Evolutionary conservation across 805 yeast genomes (phyloP).

Genomic region (Pichia cabralensis): DNA sequence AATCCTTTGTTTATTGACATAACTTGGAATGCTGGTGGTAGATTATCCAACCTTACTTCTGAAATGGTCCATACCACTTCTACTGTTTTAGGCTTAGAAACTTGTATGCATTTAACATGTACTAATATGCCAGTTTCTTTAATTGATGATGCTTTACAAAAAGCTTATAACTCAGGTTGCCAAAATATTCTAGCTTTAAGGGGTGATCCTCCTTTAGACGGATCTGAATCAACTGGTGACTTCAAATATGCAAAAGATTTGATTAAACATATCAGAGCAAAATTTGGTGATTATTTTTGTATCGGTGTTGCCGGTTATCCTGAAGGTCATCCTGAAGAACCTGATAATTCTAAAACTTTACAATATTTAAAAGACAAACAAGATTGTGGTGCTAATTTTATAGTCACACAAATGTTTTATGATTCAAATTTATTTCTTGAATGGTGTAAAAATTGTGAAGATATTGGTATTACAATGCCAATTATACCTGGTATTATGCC

Average conservation of each 20-base stretch:
- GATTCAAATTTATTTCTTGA: constrained; percentile 75
- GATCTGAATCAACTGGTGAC: constrained; percentile 68
- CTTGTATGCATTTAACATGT: constrained; percentile 97
- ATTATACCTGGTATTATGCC: constrained; percentile 99
- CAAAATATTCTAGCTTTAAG: constrained; percentile 89
- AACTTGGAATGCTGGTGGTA: constrained; percentile 98
- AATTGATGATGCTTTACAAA: constrained; percentile 75
- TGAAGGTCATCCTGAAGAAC: constrained; percentile 92
- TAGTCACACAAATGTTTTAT: constrained; percentile 95
- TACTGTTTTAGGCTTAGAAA: constrained; percentile 82
- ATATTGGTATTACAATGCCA: constrained; percentile 68
- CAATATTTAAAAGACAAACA: constrained; percentile 72
- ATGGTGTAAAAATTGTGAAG: constrained; percentile 72
- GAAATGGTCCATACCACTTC: constrained; percentile 91
- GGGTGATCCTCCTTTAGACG: constrained; percentile 88
- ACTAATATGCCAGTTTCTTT: constrained; percentile 81
- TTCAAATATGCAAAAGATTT: constrained; percentile 85
- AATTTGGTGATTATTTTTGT: constrained; percentile 82
- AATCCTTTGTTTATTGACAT: constrained; percentile 90
- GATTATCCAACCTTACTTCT: constrained; percentile 70
- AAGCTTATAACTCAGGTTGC: constrained; percentile 87
- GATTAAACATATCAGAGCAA: constrained; percentile 58
- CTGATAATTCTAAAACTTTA: constrained; percentile 41
- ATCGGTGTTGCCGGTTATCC: constrained; percentile 98
- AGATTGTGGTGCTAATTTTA: constrained; percentile 90